Base-by-base conservation (phyloP, 805 yeast genomes). In the Saccharomycopsis sp. region DNA sequence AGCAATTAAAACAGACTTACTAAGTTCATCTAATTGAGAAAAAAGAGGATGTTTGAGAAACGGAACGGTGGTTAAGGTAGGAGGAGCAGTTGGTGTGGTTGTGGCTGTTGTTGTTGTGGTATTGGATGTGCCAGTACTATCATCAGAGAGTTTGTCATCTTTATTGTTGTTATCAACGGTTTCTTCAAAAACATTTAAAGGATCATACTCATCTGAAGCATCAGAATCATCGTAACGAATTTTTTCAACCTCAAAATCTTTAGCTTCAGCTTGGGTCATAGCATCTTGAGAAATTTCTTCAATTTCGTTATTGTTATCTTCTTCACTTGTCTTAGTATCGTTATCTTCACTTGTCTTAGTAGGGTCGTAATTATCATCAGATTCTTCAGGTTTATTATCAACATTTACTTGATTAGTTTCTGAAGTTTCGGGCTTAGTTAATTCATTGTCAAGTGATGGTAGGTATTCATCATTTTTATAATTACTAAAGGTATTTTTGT, bases 21-120 rank as follows among this genome's bases (percentile, higher is more conserved):
- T 59, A 2, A 36, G 43, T 8, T 66, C 64, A 3, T 64, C 39
- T 19, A 63, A 45, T 9, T 42, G 48, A 29, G 57, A 52, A 45
- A 67, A 68, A 1, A 50, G 39, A 1, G 63, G 59, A 46, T 65
- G 66, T 32, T 54, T 51, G 29, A 63, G 49, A 8, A 58, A 46
- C 1, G 57, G 52, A n/a, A 29, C n/a, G n/a, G n/a, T n/a, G n/a
- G n/a, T n/a, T n/a, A n/a, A n/a, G n/a, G n/a, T n/a, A n/a, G n/a
- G n/a, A n/a, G n/a, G n/a, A n/a, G n/a, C n/a, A n/a, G n/a, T 30
- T 14, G 40, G 38, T 25, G 44, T 34, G 18, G 38, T 39, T 21
- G 36, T 18, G 13, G 52, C 33, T 36, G 47, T 48, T n/a, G 48
- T 47, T n/a, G 52, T 46, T 37, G 25, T 36, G 12, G 37, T 21